phyloP scores from a whole-genome alignment of 495 filamentous ascomycete species.

The Wilcoxina mikolae region DNA sequence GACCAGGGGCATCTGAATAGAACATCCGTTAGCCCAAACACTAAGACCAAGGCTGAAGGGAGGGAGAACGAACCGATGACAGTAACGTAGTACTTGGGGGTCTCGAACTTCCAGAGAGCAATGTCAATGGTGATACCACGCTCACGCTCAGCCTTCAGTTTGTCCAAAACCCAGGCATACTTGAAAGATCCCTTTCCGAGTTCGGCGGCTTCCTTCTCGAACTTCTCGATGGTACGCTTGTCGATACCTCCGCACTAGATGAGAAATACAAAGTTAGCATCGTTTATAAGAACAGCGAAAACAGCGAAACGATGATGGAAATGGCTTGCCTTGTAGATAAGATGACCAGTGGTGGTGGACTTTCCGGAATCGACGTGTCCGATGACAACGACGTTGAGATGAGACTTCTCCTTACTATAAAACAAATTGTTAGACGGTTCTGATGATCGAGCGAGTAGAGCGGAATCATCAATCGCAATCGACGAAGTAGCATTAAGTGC shows the following conservation, averaged over 20 bases:
- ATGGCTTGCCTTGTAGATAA: slow-evolving; percentile 75
- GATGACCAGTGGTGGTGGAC: slow-evolving; percentile 92
- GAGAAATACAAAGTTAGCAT: neutral
- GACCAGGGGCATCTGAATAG: slow-evolving; percentile 76
- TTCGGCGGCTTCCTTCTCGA: slow-evolving; percentile 99
- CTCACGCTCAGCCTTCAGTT: slow-evolving; percentile 99
- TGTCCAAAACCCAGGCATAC: slow-evolving; percentile 99
- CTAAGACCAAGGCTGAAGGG: neutral
- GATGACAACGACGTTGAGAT: slow-evolving; percentile 98
- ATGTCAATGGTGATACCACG: slow-evolving; percentile 99
- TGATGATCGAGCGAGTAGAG: neutral
- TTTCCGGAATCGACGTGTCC: slow-evolving; percentile 99
- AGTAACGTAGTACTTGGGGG: slow-evolving; percentile 94
- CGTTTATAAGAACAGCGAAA: neutral
- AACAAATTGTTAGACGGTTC: too few relatives aligned
- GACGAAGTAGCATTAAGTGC: neutral
- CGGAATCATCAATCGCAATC: neutral
- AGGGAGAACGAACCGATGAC: slow-evolving; percentile 65
- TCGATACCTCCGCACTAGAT: slow-evolving; percentile 88
- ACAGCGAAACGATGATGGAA: neutral
- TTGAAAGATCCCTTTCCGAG: slow-evolving; percentile 99
- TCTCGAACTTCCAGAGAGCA: slow-evolving; percentile 99
- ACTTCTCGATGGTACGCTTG: slow-evolving; percentile 99
- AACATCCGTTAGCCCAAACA: slow-evolving; percentile 11
- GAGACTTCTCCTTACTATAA: slow-evolving; percentile 58